Base-by-base conservation (phyloP, 148 eudicot species). In the Rhododendron molle region DNA sequence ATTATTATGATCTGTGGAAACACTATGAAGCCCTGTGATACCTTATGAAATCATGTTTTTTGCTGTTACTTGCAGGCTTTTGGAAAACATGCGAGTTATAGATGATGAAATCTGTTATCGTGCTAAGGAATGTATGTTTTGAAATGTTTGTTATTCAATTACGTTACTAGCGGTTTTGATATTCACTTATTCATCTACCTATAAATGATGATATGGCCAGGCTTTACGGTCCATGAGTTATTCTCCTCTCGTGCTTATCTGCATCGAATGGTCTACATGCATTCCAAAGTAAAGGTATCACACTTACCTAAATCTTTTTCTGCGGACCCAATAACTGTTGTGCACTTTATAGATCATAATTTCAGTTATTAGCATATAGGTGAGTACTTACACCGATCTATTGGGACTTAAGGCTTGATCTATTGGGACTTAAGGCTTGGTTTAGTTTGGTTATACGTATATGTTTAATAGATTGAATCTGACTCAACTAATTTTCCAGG, bases 61-160 rank as follows among this genome's bases (percentile, higher is more conserved):
- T 34, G 36, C 43, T 84, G 67, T 78, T 77, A 85, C 49, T 74
- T 89, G 74, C 92, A 93, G 95, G 89, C 90, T 93, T 49, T 32
- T 93, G 88, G 94, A 92, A 85, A 92, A 92, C 76, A 92, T 93
- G 93, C 87, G 90, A 88, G 96, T 93, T 30, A 89, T 93, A 84
- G 93, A 76, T 80, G 93, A 91, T 84, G 96, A 93, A 88, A 93
- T 93, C 67, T 93, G 96, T 78, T 93, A 93, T 86, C 92, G 92
- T 52, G 91, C 94, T 44, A 93, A 93, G 85, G 95, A 93, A 87
- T 88, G 95, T 93, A 62, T 34, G 94, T 91, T 83, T 54, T 32
- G 76, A n/a, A 72, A 78, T 83, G 85, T 87, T 46, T 78, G 62
- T 84, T 77, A 50, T 83, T 49, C 38, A 23, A 7, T 30, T 32